phyloP scores from a whole-genome alignment of 768 basidiomycete genomes.

The Mycena kentingensis region DNA sequence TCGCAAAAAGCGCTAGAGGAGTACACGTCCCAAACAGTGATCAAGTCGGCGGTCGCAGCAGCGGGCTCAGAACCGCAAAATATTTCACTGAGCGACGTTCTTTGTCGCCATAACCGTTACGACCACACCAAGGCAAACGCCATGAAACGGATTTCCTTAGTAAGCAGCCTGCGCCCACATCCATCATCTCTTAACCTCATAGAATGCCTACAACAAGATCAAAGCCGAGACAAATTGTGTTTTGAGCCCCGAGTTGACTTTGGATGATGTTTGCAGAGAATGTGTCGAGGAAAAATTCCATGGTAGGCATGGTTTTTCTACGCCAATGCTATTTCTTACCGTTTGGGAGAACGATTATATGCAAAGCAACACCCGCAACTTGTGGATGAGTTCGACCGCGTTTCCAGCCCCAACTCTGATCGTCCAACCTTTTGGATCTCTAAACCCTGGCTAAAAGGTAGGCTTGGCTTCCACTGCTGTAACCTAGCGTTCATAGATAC shows the following conservation, averaged over 20 bases:
- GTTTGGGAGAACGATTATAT: too few species aligned
- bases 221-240: constrained; percentile 44
- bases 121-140: constrained; percentile 58
- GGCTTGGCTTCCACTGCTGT: constrained; percentile 17
- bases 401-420: constrained; percentile 46
- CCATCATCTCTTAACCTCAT: background rate
- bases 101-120: constrained; percentile 63
- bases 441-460: constrained; percentile 78
- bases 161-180: constrained; percentile 29
- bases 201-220: constrained; percentile 52
- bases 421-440: constrained; percentile 69
- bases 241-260: constrained; percentile 50
- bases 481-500: background rate
- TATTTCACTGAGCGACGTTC: constrained; percentile 47
- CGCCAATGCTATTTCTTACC: constrained; percentile 7
- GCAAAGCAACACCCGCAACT: constrained; percentile 63
- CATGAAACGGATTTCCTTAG: constrained; percentile 71
- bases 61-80: constrained; percentile 24
- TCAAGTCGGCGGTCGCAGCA: constrained; percentile 28
- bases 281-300: constrained; percentile 62
- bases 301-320: constrained; percentile 47
- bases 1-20: constrained; percentile 59
- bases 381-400: constrained; percentile 60
- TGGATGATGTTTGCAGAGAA: constrained; percentile 56
- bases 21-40: constrained; percentile 55